These are phyloP conservation scores for Vararia minispora DNA, from an alignment of 768 basidiomycete genomes.

Conservation along the genomic window DNA sequence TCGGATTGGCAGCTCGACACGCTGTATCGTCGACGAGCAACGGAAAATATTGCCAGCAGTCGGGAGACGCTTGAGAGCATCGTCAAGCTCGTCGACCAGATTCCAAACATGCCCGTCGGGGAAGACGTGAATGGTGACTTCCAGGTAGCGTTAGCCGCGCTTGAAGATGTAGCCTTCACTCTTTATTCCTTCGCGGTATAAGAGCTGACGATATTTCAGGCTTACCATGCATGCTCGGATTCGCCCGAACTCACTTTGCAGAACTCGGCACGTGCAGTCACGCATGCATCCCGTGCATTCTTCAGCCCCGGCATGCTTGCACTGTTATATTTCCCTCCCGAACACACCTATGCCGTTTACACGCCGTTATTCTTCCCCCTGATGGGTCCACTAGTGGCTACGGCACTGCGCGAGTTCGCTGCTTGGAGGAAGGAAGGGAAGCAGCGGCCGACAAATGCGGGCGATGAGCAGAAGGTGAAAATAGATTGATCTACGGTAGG, in stretches of 20 bases:
- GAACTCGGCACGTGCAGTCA: conserved; percentile 52
- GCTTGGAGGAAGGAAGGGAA: conserved; percentile 41
- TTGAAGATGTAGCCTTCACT: conserved; percentile 52
- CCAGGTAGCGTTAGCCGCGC: conserved; percentile 51
- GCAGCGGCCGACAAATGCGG: too few relatives aligned
- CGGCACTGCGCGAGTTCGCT: conserved; percentile 59
- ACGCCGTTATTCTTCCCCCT: conserved; percentile 90
- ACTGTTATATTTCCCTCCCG: conserved; percentile 91
- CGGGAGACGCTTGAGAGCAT: conserved; percentile 76
- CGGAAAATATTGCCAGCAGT: conserved; percentile 57
- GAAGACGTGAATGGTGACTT: conserved; percentile 67
- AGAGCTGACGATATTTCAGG: conserved; percentile 19
- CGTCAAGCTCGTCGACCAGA: conserved; percentile 71
- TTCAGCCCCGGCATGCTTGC: conserved; percentile 97
- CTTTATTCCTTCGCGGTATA: neutral
- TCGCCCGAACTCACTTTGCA: conserved; percentile 38
- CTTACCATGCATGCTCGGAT: conserved; percentile 24
- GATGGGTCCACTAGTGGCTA: conserved; percentile 70
- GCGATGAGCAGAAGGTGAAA: too few relatives aligned
- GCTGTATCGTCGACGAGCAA: conserved; percentile 54
- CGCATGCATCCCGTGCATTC: conserved; percentile 75
- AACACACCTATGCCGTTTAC: conserved; percentile 97
- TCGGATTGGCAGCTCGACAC: conserved; percentile 78
- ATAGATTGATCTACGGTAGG: too few relatives aligned
- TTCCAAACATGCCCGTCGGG: conserved; percentile 87